Conservation (phyloP, 306 rosid species). For the Senna tora region DNA sequence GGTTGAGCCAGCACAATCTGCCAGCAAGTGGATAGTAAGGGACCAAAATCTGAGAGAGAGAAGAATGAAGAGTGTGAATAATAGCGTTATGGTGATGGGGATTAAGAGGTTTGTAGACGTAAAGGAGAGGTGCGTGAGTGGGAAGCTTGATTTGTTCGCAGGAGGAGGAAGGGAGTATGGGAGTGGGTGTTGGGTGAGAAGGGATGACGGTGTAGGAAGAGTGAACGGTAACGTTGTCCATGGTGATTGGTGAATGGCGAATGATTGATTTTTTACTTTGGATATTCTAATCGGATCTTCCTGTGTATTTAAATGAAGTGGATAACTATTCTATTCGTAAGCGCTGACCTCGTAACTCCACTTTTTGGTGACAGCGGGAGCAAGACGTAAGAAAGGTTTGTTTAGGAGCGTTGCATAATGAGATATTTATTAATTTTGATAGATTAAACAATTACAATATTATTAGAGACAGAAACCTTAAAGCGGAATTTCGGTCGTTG, state of each 20-base stretch:
- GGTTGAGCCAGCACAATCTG: conserved; percentile 31
- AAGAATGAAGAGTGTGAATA: conserved; percentile 4
- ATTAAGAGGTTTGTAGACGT: conserved; percentile 33
- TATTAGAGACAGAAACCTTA: too few species aligned
- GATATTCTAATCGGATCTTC: too few species aligned
- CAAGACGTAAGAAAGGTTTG: too few species aligned
- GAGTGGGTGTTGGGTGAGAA: conserved; percentile 29
- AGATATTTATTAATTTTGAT: too few species aligned
- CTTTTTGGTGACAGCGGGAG: too few species aligned
- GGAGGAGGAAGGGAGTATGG: conserved; percentile 22
- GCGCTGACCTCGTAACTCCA: too few species aligned
- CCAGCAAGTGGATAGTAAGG: conserved; percentile 51
- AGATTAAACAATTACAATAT: too few species aligned
- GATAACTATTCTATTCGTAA: too few species aligned
- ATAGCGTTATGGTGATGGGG: not conserved
- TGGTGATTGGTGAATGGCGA: not conserved
- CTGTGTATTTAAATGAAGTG: too few species aligned
- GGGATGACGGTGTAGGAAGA: conserved; percentile 30
- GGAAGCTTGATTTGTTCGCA: conserved; percentile 52
- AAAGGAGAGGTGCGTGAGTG: conserved; percentile 44
- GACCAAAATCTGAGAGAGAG: conserved; percentile 38
- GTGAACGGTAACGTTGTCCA: conserved; percentile 23
- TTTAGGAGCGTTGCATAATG: too few species aligned
- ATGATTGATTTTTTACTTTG: too few species aligned
- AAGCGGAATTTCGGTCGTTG: too few species aligned